Base-by-base conservation (phyloP, 352 stramenopile species). In the Pythium apleroticum region DNA sequence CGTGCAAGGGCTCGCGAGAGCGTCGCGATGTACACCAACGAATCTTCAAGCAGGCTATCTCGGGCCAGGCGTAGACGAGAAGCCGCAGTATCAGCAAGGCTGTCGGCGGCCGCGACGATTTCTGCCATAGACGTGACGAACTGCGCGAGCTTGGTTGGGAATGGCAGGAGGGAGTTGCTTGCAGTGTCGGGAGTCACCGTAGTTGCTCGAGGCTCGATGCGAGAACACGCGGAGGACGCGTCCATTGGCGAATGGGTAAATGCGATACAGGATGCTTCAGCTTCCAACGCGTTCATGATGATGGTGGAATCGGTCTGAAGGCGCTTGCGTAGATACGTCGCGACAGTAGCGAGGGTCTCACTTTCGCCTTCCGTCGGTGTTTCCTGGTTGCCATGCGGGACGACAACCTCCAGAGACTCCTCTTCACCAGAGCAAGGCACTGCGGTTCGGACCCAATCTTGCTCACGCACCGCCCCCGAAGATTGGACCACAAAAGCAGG, bases 71-170 rank as follows among this genome's bases (percentile, higher is more conserved):
- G 20, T 72, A 46, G 24, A 39, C 8, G 55, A 33, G 49, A 58
- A 46, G 48, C 63, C 63, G 4, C 50, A 9, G 24, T n/a, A 48
- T 37, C 31, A 37, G 31, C 31, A 11, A 37, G 31, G 10, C 8
- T 37, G 31, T 11, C 14, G 31, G 31, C 31, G 1, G 31, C 31
- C 14, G 8, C 31, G 31, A 37, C 31, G 6, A 37, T 37, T 11
- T 1, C 31, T 1, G 63, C 46, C 55, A 59, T 68, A 3, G 65
- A 46, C 3, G 45, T 64, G 49, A 70, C 39, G 19, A 72, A 72
- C 11, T 68, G 54, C 6, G 49, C 54, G 11, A 68, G 52, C 35
- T 68, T 68, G 24, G 54, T 50, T 1, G 65, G 65, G 22, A 72
- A 72, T 7, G 31, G 19, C 3, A 55, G 49, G 17, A 58, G 35